Evolutionary conservation across 176 grass and related monocot genomes (phyloP).

Genomic region (Hordeum vulgare): DNA sequence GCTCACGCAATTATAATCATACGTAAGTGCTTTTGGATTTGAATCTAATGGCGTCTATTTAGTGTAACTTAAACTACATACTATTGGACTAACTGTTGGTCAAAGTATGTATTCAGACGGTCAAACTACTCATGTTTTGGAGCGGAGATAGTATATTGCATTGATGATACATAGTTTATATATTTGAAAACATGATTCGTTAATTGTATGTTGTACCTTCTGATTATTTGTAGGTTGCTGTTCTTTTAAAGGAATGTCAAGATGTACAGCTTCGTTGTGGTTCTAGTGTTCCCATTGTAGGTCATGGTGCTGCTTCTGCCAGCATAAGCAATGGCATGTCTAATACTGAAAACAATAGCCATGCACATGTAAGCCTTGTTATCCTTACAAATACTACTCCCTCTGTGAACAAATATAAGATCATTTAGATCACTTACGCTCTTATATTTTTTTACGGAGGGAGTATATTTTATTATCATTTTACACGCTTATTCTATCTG

Average conservation of each 20-base stretch:
- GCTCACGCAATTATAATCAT: neutral
- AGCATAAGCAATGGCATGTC: constrained; percentile 22
- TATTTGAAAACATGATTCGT: neutral
- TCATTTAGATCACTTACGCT: too few relatives aligned
- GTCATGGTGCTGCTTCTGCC: constrained; percentile 25
- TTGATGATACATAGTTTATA: neutral
- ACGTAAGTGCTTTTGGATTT: neutral
- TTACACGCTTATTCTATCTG: neutral
- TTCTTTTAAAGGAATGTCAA: constrained; percentile 95
- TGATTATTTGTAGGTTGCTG: constrained; percentile 47
- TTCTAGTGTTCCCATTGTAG: constrained; percentile 31
- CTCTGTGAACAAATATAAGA: too few relatives aligned
- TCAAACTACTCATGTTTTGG: too few relatives aligned
- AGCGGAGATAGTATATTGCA: neutral
- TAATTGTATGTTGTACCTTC: constrained; percentile 1
- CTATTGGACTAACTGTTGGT: neutral
- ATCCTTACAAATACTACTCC: neutral
- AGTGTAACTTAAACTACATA: neutral
- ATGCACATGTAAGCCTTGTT: constrained; percentile 39
- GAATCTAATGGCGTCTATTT: neutral
- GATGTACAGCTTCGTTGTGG: constrained; percentile 94
- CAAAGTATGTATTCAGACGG: neutral
- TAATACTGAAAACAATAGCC: constrained; percentile 6
- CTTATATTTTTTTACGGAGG: too few relatives aligned
- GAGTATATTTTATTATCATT: neutral